Base-by-base conservation (phyloP, 768 basidiomycete genomes). In the Saitozyma sp. region DNA sequence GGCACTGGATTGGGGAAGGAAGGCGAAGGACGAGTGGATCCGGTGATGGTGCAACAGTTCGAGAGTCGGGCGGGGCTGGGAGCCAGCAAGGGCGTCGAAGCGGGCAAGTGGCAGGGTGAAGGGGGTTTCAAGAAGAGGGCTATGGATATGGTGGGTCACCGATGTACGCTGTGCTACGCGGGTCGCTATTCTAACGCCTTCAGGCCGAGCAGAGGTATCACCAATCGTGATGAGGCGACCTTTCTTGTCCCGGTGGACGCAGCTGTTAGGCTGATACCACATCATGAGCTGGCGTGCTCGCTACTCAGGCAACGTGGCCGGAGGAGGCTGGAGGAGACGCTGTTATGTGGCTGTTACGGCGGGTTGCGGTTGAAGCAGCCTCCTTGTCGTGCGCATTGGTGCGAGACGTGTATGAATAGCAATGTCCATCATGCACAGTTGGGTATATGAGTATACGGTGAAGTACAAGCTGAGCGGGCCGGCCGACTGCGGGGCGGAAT, bases 21-120 rank as follows among this genome's bases (percentile, higher is more conserved):
- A 52, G 89, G 89, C 5, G 89, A 91, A 56, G 94, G 94, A 50
- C 81, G 92, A 60, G 87, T 91, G 10, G 91, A 94, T 59, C 93
- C 94, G 11, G 87, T 97, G 87, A 89, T 78, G 54, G 88, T 83
- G 1, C 66, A 74, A 51, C 86, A 96, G 53, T 97, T 93, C 77
- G 87, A 89, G 9, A 86, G 88, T 65, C 90, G 94, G 2, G 92
- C 87, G 20, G 94, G 94, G 3, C 81, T 97, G 10, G 94, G 94
- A n/a, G 92, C 93, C 0, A 88, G 88, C 75, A 95, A 92, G 81
- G 91, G 87, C 62, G 90, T 88, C 75, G 91, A 77, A 41, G 67
- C 76, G 20, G 68, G 68, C 6, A 68, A 62, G 49, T 75, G 66
- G 59, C 48, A 62, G 37, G 77, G 75, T 45, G 49, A 63, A 14